These are phyloP conservation scores for Penicillium capsulatum DNA, from an alignment of 2,329 filamentous ascomycete species.

Conservation along the genomic window DNA sequence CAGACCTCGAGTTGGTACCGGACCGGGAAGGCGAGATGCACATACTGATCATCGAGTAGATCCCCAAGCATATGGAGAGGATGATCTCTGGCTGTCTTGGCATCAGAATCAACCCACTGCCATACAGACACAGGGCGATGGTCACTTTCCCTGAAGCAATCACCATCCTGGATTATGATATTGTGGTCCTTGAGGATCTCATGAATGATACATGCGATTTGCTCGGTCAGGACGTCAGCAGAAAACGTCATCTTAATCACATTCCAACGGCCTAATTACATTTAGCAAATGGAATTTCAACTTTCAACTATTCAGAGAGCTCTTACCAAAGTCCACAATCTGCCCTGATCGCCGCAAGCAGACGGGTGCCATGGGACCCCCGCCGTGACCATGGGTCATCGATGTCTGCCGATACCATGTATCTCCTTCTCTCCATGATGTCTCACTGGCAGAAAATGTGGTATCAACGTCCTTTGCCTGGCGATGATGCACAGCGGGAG, in stretches of 20 bases:
- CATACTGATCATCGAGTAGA: constrained; percentile 31
- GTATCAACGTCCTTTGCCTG: constrained; percentile 30
- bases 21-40: constrained; percentile 62
- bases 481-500: constrained; percentile 46
- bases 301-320: not conserved
- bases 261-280: constrained; percentile 61
- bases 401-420: constrained; percentile 63
- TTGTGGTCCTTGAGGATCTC: constrained; percentile 68
- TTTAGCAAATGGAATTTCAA: constrained; percentile 6
- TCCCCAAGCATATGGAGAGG: constrained; percentile 32
- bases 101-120: constrained; percentile 39
- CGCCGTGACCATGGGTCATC: constrained; percentile 48
- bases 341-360: constrained; percentile 48
- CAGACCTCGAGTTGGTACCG: constrained; percentile 92
- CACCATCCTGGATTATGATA: constrained; percentile 49
- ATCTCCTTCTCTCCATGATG: constrained; percentile 54
- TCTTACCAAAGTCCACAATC: constrained; percentile 57
- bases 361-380: constrained; percentile 36
- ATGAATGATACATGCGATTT: constrained; percentile 43
- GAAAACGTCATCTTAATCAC: constrained; percentile 53
- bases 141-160: constrained; percentile 40
- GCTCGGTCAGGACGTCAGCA: constrained; percentile 21
- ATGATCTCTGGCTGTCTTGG: constrained; percentile 22
- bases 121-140: constrained; percentile 30
- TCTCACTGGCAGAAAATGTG: constrained; percentile 41